phyloP scores from a whole-genome alignment of 148 eudicot species.

The Fagopyrum homotropicum region DNA sequence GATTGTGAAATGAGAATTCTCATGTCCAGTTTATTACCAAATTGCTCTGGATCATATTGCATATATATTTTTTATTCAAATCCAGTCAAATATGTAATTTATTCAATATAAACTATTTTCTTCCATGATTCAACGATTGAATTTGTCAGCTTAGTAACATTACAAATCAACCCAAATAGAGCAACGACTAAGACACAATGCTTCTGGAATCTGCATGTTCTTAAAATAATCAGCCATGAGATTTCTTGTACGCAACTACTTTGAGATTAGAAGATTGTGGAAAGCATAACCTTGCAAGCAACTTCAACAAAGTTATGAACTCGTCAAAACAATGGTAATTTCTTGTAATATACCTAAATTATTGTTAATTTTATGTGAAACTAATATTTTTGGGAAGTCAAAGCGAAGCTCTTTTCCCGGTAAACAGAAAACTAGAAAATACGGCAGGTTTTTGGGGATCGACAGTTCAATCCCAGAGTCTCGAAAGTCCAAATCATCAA shows the following conservation, averaged over 20 bases:
- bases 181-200: background rate
- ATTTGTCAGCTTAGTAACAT: background rate
- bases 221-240: background rate
- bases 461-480: background rate
- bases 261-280: background rate
- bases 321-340: background rate
- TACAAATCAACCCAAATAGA: background rate
- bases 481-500: background rate
- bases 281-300: background rate
- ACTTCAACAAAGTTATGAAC: background rate
- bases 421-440: background rate
- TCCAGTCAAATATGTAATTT: too few relatives aligned
- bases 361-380: too few relatives aligned
- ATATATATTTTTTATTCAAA: too few relatives aligned
- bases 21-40: too few relatives aligned
- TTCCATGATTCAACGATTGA: background rate
- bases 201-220: background rate
- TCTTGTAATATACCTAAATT: too few relatives aligned
- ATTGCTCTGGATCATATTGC: too few relatives aligned
- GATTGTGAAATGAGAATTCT: too few relatives aligned
- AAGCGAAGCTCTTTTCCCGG: background rate
- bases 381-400: background rate
- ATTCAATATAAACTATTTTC: too few relatives aligned
- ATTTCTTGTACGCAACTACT: conserved; percentile 3
- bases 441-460: background rate